Percentiles rank a stretch among this genome's conserved stretches.
These are phyloP conservation scores for Talaromyces sp. DNA, from an alignment of 2,329 filamentous ascomycete genomes.

Conservation along the genomic window DNA sequence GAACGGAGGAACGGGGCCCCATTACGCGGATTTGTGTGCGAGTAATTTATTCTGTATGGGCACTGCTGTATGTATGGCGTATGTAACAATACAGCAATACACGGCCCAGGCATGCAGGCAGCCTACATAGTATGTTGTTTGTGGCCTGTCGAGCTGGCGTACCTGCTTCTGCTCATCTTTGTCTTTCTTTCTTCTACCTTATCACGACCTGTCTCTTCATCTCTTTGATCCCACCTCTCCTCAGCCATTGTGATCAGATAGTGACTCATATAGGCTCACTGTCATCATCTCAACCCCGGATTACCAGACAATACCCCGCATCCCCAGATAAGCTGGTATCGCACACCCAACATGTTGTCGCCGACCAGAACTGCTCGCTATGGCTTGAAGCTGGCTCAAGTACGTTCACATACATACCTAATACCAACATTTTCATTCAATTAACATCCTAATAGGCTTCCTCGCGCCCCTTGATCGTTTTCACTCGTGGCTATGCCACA, in stretches of 20 bases:
- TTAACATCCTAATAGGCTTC: conserved; percentile 17
- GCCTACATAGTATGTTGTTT: not conserved
- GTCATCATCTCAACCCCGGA: conserved; percentile 11
- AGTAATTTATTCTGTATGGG: not conserved
- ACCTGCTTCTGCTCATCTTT: not conserved
- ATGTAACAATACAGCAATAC: conserved; percentile 9
- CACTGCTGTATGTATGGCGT: not conserved
- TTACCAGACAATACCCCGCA: conserved; percentile 8
- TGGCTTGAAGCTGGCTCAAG: conserved; percentile 39
- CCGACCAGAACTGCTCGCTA: conserved; percentile 40
- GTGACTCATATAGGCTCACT: not conserved
- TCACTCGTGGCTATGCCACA: conserved; percentile 51
- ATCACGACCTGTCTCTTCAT: not conserved
- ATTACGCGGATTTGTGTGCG: not conserved
- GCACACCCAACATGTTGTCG: conserved; percentile 31
- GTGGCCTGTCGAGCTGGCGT: not conserved
- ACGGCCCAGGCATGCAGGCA: not conserved
- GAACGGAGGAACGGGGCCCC: conserved; percentile 13
- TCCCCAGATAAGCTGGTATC: conserved; percentile 16
- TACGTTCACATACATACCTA: conserved; percentile 22
- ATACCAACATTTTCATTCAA: too few relatives aligned
- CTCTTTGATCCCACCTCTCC: not conserved
- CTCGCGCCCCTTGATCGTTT: conserved; percentile 24
- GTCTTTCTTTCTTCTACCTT: not conserved
- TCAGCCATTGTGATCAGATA: not conserved